A percentile compares a stretch with the other conserved stretches of the same genome.
Conservation (phyloP, 2,329 filamentous ascomycete species). For the Beauveria sp. region DNA sequence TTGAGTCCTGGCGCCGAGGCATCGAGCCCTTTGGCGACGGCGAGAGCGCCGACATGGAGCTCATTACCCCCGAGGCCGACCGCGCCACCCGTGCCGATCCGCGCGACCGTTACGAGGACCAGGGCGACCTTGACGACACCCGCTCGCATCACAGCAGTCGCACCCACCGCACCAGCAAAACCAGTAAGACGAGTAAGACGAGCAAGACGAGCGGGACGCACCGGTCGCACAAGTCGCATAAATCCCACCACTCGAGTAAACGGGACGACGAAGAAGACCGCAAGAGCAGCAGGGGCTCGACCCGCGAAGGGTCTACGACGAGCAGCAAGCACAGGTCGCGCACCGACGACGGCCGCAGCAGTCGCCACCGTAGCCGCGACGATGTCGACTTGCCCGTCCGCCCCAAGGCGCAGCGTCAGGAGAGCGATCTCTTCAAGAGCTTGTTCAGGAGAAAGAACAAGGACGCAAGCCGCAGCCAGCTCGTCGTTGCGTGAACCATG, state of each 20-base stretch:
- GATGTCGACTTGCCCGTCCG: constrained; percentile 34
- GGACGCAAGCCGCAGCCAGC: constrained; percentile 28
- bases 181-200: constrained; percentile 20
- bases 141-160: constrained; percentile 17
- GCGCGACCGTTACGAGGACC: constrained; percentile 28
- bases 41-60: constrained; percentile 44
- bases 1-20: constrained; percentile 52
- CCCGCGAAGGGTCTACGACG: constrained; percentile 1
- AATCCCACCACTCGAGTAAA: constrained; percentile 15
- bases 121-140: constrained; percentile 15
- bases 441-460: constrained; percentile 50
- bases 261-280: constrained; percentile 15
- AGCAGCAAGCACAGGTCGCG: constrained; percentile 25
- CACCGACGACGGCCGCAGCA: constrained; percentile 25
- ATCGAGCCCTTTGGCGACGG: constrained; percentile 40
- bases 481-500: constrained; percentile 21
- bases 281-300: constrained; percentile 16
- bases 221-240: constrained; percentile 20
- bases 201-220: constrained; percentile 23
- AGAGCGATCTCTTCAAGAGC: constrained; percentile 47
- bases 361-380: constrained; percentile 23
- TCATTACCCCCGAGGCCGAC: constrained; percentile 50
- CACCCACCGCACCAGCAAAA: constrained; percentile 22
- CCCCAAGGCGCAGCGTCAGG: constrained; percentile 39
- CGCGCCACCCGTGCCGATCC: constrained; percentile 31